Evolutionary conservation across 2,329 filamentous ascomycete genomes (phyloP), one percentile per base, ranked within the genome.

Genomic region (Beauveria caledonica): DNA sequence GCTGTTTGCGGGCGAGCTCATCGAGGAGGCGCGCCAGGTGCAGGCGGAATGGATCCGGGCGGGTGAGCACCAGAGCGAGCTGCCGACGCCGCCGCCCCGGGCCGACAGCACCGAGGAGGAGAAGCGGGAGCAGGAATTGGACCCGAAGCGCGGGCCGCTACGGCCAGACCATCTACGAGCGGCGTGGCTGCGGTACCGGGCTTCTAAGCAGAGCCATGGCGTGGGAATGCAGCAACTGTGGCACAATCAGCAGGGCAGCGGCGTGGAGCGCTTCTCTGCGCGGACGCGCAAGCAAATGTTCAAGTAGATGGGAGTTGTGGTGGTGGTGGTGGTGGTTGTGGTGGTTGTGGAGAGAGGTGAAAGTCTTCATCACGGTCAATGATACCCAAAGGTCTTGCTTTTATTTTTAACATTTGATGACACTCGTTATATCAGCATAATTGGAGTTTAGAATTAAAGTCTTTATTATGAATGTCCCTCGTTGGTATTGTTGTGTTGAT

Each of bases 81-180:
- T 81, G 2, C 75, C 79, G 1, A 75, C 73, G 7, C 76, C 76
- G 15, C 75, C 77, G 5, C 69, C 71, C 7, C 73, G 72, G 65
- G 65, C 15, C 67, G 19, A 53, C 40, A 46, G 68, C 72, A 54
- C 66, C 62, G 71, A 74, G 55, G 48, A 29, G 1, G 64, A 64
- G 5, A 58, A 45, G 2, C 10, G 66, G 61, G 71, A 74, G 55
- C 45, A 25, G 2, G 65, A 64, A 5, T 54, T 39, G 5, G 66
- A 70, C 11, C 63, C 71, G 21, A 73, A 69, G 59, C 76, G 79
- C 42, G 83, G 80, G 0, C 88, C 89, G 1, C 69, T 93, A 51
- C 81, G 86, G 27, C 87, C 89, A 0, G 89, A 91, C 63, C 89
- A 92, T 71, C 72, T 93, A 50, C 78, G 88, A 21, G 89, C 92